Evolutionary conservation across 441 rosid genomes (phyloP).

Genomic region (Sinapis alba): DNA sequence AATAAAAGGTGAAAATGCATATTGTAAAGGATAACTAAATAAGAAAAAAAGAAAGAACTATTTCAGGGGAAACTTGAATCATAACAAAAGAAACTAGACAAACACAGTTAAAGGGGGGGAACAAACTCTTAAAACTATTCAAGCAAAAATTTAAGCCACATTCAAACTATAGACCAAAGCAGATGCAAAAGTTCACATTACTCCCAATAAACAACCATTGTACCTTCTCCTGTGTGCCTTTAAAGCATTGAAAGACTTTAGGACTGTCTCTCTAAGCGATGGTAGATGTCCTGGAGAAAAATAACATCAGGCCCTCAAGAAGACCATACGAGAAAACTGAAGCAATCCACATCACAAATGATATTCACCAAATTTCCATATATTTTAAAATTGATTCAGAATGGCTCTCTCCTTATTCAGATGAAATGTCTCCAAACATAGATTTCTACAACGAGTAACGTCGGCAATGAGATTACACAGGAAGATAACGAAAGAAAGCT

Average conservation of each 20-base stretch:
- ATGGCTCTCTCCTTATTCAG: constrained; percentile 26
- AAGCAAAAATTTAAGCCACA: neutral
- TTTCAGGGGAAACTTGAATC: neutral
- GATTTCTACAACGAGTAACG: constrained; percentile 56
- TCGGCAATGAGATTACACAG: constrained; percentile 58
- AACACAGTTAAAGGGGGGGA: neutral
- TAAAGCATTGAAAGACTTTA: constrained; percentile 83
- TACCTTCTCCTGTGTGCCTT: constrained; percentile 99
- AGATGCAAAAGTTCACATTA: constrained; percentile 41
- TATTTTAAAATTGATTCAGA: constrained; percentile 14
- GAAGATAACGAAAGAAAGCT: constrained; percentile 50
- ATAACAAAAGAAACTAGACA: neutral
- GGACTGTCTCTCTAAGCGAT: constrained; percentile 82
- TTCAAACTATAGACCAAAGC: constrained; percentile 25
- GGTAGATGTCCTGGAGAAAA: constrained; percentile 90
- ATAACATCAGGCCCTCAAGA: constrained; percentile 67
- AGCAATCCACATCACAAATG: constrained; percentile 17
- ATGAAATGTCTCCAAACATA: constrained; percentile 30
- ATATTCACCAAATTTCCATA: neutral
- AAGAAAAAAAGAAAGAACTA: neutral
- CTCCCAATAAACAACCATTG: constrained; percentile 83
- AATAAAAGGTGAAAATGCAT: neutral
- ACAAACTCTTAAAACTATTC: neutral
- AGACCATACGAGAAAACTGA: constrained; percentile 38
- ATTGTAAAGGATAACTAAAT: neutral